These are phyloP conservation scores for Pseudopyrenochaeta lycopersici DNA, from an alignment of 2,329 filamentous ascomycete genomes.

Conservation along the genomic window DNA sequence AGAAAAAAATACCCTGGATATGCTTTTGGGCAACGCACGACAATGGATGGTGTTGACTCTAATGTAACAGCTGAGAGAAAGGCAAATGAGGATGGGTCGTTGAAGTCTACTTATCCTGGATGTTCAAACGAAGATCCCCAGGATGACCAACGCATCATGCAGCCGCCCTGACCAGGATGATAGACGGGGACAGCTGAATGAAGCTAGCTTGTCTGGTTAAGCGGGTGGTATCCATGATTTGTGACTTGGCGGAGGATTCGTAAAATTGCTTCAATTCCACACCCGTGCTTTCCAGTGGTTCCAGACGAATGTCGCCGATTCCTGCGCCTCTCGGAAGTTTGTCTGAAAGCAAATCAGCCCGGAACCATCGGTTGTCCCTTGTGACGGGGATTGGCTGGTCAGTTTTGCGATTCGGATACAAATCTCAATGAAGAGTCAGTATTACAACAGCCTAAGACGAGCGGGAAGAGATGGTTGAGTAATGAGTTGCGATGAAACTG, in stretches of 20 bases:
- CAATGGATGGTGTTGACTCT: background rate
- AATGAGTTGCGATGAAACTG: too few relatives aligned
- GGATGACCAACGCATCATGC: conserved; percentile 23
- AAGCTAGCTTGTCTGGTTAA: background rate
- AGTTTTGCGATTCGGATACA: too few relatives aligned
- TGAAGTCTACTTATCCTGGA: conserved; percentile 5
- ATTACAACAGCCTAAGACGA: too few relatives aligned
- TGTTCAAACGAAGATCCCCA: conserved; percentile 1
- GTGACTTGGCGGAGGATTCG: background rate
- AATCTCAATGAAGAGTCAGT: too few relatives aligned
- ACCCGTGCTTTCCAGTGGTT: background rate
- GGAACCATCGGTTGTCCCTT: too few relatives aligned
- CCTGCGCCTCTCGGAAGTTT: too few relatives aligned
- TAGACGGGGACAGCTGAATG: background rate
- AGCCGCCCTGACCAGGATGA: conserved; percentile 16
- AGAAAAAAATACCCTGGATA: background rate
- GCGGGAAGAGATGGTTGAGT: too few relatives aligned
- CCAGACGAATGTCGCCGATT: too few relatives aligned
- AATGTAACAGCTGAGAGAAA: background rate
- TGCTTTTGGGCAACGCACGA: background rate
- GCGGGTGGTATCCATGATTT: background rate
- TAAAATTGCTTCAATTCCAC: background rate
- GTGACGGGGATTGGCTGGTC: too few relatives aligned
- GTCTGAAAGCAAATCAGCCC: too few relatives aligned
- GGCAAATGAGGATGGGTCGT: background rate